Evolutionary conservation across 805 yeast species (phyloP).

Genomic region (Yarrowia bubula): DNA sequence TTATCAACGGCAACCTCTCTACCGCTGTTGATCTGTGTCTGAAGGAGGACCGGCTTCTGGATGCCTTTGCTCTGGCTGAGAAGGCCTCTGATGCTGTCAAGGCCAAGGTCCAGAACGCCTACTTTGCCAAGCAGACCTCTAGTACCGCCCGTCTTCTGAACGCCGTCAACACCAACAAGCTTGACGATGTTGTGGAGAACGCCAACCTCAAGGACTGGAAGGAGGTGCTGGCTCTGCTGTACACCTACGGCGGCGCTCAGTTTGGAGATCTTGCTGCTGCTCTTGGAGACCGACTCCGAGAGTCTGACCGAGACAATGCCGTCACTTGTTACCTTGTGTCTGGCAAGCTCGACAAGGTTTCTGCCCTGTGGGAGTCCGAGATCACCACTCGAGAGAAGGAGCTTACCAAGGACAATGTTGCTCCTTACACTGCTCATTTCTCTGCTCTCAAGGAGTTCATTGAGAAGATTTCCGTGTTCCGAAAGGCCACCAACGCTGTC

Average conservation of each 20-base stretch:
- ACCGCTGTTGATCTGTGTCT: conserved; percentile 69
- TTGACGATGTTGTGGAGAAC: conserved; percentile 70
- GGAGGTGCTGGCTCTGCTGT: conserved; percentile 67
- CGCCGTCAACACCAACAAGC: conserved; percentile 52
- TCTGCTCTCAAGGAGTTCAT: conserved; percentile 77
- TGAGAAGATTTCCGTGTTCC: conserved; percentile 77
- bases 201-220: conserved; percentile 82
- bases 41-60: conserved; percentile 59
- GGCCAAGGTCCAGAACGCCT: conserved; percentile 66
- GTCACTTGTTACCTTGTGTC: conserved; percentile 77
- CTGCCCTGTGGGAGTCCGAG: conserved; percentile 82
- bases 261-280: conserved; percentile 57
- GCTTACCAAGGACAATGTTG: conserved; percentile 38
- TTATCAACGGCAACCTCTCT: conserved; percentile 61
- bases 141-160: conserved; percentile 69
- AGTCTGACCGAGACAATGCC: conserved; percentile 66
- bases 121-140: conserved; percentile 56
- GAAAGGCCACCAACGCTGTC: conserved; percentile 45
- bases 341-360: conserved; percentile 71
- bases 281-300: conserved; percentile 75
- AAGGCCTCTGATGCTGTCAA: conserved; percentile 56
- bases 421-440: conserved; percentile 81
- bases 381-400: conserved; percentile 49
- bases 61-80: conserved; percentile 79
- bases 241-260: conserved; percentile 47